A percentile compares a stretch with the other conserved stretches of the same genome.
phyloP scores from a whole-genome alignment of 176 grass and related monocot genomes.

The Raddia guianensis region DNA sequence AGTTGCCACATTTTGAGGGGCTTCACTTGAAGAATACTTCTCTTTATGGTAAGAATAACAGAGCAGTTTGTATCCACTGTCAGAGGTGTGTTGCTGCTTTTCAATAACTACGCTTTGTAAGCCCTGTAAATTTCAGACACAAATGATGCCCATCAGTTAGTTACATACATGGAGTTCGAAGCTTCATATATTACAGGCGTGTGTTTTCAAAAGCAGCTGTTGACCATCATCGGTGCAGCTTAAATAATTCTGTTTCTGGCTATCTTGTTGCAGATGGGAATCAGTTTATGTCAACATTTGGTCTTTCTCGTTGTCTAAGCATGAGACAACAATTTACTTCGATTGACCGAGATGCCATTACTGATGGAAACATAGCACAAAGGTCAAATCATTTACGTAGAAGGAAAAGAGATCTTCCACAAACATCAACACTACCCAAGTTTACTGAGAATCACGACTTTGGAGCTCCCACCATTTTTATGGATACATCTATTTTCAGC shows the following conservation, averaged over 20 bases:
- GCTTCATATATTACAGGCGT: slow-evolving; percentile 13
- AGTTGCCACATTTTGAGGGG: slow-evolving; percentile 53
- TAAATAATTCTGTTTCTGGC: slow-evolving; percentile 22
- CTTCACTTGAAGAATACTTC: slow-evolving; percentile 47
- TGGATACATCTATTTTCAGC: slow-evolving; percentile 59
- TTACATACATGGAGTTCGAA: slow-evolving; percentile 12
- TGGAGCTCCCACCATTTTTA: slow-evolving; percentile 51
- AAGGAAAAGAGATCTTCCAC: slow-evolving; percentile 73
- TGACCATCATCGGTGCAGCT: slow-evolving; percentile 18
- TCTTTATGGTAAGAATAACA: slow-evolving; percentile 55
- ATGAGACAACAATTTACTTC: slow-evolving; percentile 67
- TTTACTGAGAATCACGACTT: slow-evolving; percentile 68
- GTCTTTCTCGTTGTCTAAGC: slow-evolving; percentile 56
- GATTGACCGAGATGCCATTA: slow-evolving; percentile 49
- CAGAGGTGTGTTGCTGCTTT: slow-evolving; percentile 42
- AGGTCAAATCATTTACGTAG: slow-evolving; percentile 48
- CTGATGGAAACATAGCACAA: slow-evolving; percentile 59
- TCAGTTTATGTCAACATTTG: slow-evolving; percentile 61
- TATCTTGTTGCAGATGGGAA: slow-evolving; percentile 63
- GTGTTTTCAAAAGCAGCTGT: slow-evolving; percentile 21
- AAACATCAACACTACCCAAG: slow-evolving; percentile 58
- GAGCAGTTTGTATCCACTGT: slow-evolving; percentile 40
- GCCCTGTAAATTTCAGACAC: slow-evolving; percentile 20
- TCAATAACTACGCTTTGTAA: neutral
- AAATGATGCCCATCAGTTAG: neutral